phyloP scores from a whole-genome alignment of 129 eudicot species.

The Helianthus annuus region DNA sequence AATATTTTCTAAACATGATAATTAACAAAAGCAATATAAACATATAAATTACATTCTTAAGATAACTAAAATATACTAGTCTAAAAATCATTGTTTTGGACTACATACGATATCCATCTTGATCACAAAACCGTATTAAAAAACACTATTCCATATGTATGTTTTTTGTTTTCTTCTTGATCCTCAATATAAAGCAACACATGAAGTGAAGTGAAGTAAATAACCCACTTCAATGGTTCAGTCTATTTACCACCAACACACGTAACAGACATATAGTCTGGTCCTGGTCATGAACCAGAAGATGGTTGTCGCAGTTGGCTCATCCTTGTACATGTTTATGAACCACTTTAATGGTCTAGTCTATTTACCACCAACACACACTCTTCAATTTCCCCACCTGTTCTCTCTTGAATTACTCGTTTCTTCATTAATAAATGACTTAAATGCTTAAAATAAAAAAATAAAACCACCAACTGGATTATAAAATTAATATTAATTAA shows the following conservation, averaged over 20 bases:
- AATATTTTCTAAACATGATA: too few relatives aligned
- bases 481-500: too few relatives aligned
- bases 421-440: conserved; percentile 4
- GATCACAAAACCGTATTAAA: too few relatives aligned
- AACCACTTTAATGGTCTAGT: conserved; percentile 34
- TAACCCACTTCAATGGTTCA: conserved; percentile 30
- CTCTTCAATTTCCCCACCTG: conserved; percentile 34
- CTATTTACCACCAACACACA: conserved; percentile 18
- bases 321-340: conserved; percentile 26
- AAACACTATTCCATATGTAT: too few relatives aligned
- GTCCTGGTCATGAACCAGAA: conserved; percentile 24
- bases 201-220: not conserved
- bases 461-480: conserved; percentile 2
- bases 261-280: not conserved
- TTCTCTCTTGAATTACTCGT: conserved; percentile 7
- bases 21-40: too few relatives aligned
- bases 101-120: too few relatives aligned
- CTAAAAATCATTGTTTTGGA: too few relatives aligned
- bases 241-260: conserved; percentile 13
- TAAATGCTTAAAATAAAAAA: conserved; percentile 14
- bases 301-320: conserved; percentile 35
- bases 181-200: not conserved
- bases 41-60: too few relatives aligned
- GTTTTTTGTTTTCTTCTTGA: not conserved
- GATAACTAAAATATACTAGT: too few relatives aligned